Evolutionary conservation across 768 basidiomycete species (phyloP).

Genomic region (Trametes cingulata): DNA sequence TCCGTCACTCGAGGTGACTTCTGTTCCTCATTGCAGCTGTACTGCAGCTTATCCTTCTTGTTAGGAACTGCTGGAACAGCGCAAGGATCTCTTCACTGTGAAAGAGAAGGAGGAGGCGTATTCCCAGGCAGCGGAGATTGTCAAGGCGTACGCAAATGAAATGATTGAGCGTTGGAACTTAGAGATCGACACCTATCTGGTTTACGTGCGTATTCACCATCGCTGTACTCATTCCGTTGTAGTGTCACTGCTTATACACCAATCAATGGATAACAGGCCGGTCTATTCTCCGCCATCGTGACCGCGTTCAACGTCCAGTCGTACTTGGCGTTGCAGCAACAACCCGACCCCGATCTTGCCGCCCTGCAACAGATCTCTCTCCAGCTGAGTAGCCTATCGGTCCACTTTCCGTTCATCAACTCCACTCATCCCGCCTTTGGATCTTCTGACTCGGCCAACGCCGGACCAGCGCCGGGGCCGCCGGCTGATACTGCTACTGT

Average conservation of each 20-base stretch:
- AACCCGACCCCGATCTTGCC: conserved; percentile 1
- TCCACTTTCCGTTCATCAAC: conserved; percentile 11
- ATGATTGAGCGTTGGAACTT: not conserved
- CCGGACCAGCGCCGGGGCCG: no score
- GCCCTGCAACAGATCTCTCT: conserved; percentile 10
- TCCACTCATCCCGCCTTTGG: conserved; percentile 4
- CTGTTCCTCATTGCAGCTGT: no score
- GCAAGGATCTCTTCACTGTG: not conserved
- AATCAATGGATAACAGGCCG: conserved; percentile 21
- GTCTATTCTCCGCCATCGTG: conserved; percentile 28
- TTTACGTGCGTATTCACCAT: not conserved
- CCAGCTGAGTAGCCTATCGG: conserved; percentile 9
- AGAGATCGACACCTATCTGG: not conserved
- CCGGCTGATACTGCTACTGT: not conserved
- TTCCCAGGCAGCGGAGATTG: not conserved
- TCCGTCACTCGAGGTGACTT: no score
- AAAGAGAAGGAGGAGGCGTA: not conserved
- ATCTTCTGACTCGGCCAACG: not conserved
- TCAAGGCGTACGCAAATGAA: not conserved
- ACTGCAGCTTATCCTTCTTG: not conserved
- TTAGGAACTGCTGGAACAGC: not conserved
- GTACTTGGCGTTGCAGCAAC: conserved; percentile 4
- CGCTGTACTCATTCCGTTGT: no score
- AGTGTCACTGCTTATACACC: no score
- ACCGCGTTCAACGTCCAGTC: conserved; percentile 29